Percentiles rank a stretch among this genome's conserved stretches.
These are phyloP conservation scores for Fraxinus anomala DNA, from an alignment of 257 asterid genomes.

Conservation along the genomic window DNA sequence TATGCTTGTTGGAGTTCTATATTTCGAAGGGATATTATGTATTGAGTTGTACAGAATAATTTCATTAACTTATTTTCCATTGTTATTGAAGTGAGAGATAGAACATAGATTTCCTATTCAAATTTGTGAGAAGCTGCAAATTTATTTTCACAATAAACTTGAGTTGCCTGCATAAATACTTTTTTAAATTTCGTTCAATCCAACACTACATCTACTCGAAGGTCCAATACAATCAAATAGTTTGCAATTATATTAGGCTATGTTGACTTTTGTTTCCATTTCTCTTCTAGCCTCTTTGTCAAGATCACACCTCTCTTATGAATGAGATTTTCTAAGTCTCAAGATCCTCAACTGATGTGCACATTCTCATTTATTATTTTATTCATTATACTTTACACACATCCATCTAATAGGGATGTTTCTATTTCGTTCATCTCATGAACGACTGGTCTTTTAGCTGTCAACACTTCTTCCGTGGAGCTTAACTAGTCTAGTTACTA, in stretches of 20 bases:
- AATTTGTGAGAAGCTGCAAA: slow-evolving; percentile 2
- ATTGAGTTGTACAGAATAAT: neutral
- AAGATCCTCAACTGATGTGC: neutral
- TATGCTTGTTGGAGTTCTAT: slow-evolving; percentile 14
- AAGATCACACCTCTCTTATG: neutral
- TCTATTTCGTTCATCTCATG: neutral
- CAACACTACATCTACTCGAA: neutral
- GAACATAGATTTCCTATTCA: slow-evolving; percentile 1
- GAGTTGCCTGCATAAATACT: neutral
- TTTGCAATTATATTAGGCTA: neutral
- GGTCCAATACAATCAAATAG: neutral
- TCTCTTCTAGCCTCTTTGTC: neutral
- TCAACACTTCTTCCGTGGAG: neutral
- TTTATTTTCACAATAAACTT: slow-evolving; percentile 12
- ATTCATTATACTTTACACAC: neutral
- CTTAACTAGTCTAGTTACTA: neutral
- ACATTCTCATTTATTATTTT: neutral
- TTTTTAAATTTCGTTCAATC: neutral
- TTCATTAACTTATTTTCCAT: slow-evolving; percentile 1
- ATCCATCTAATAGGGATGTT: neutral
- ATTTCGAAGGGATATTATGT: slow-evolving; percentile 4
- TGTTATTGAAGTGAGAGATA: neutral
- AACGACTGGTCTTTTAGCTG: neutral
- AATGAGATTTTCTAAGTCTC: neutral
- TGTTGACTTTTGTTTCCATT: neutral